Evolutionary conservation across 192 early-diverging fungal species (phyloP).

Genomic region (Backusella morwellensis): DNA sequence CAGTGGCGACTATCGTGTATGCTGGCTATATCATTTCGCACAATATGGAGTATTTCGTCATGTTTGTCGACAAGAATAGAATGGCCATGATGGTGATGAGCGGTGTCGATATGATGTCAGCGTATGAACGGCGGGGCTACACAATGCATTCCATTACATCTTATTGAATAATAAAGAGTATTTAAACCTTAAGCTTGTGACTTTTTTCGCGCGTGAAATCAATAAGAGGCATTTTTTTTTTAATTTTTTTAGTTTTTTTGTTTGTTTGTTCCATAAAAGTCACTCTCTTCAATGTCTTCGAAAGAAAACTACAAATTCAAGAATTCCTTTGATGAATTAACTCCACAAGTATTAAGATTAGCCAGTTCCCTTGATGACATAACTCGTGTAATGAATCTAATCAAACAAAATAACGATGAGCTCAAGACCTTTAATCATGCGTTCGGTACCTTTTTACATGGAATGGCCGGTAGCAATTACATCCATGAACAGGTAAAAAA

Average conservation of each 20-base stretch:
- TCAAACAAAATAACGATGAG: not conserved
- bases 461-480: not conserved
- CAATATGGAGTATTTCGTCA: conserved; percentile 4
- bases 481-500: not conserved
- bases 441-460: not conserved
- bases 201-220: not conserved
- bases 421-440: not conserved
- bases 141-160: not conserved
- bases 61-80: not conserved
- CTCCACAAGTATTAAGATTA: not conserved
- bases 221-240: not conserved
- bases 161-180: not conserved
- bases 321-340: not conserved
- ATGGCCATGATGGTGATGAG: conserved; percentile 1
- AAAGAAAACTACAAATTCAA: not conserved
- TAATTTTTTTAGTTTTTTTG: not conserved
- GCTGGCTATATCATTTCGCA: conserved; percentile 16
- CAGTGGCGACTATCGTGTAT: conserved; percentile 6
- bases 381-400: not conserved
- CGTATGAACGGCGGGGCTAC: not conserved
- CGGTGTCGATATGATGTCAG: not conserved
- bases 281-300: not conserved
- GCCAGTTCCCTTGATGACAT: not conserved
- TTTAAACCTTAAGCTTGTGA: not conserved
- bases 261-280: not conserved